Evolutionary conservation across 176 grass and related monocot genomes (phyloP).

Genomic region (barley (Hordeum vulgare)): DNA sequence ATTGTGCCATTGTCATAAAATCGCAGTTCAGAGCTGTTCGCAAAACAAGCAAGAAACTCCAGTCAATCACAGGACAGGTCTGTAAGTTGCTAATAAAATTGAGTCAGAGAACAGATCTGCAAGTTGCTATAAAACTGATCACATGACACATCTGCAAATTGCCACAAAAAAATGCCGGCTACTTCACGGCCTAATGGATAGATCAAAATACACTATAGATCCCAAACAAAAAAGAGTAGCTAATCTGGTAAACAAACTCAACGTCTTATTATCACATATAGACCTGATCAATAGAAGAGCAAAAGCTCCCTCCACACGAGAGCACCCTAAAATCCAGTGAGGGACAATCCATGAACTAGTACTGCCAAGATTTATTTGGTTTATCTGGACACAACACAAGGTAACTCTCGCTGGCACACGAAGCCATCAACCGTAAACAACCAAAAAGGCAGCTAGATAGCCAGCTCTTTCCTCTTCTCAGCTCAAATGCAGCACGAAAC

Average conservation of each 20-base stretch:
- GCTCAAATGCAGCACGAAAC: slow-evolving; percentile 6
- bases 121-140: background rate
- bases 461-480: background rate
- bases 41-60: background rate
- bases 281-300: background rate
- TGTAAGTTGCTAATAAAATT: background rate
- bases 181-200: background rate
- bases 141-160: background rate
- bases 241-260: background rate
- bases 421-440: background rate
- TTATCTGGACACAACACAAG: background rate
- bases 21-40: slow-evolving; percentile 24
- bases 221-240: background rate
- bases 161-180: background rate
- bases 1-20: slow-evolving; percentile 49
- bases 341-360: background rate
- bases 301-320: background rate
- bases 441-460: background rate
- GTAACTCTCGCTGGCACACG: background rate
- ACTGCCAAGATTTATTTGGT: background rate
- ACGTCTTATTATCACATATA: background rate
- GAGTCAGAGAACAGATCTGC: background rate
- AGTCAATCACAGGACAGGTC: background rate
- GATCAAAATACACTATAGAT: background rate
- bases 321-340: background rate